Percentiles rank a stretch among this genome's conserved stretches.
These are phyloP conservation scores for Echria macrotheca DNA, from an alignment of 495 filamentous ascomycete genomes.

Conservation along the genomic window DNA sequence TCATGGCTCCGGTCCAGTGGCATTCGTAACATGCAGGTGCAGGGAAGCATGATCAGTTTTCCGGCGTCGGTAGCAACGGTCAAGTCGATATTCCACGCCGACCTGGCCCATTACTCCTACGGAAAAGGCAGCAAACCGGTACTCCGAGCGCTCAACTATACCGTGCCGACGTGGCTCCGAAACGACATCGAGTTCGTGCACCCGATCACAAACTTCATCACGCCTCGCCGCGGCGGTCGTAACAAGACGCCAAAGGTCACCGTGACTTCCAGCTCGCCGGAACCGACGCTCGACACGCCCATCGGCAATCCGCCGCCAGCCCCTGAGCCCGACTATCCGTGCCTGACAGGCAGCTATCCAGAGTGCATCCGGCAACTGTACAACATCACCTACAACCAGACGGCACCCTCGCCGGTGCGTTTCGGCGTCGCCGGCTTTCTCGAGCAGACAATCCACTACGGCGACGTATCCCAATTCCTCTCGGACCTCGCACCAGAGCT, in stretches of 20 bases:
- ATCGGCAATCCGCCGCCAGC: constrained; percentile 1
- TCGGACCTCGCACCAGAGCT: constrained; percentile 45
- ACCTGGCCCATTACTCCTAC: constrained; percentile 32
- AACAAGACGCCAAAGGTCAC: background rate
- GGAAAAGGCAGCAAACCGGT: constrained; percentile 12
- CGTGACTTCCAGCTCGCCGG: background rate
- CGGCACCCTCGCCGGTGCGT: constrained; percentile 22
- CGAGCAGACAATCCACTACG: constrained; percentile 57
- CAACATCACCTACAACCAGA: constrained; percentile 33
- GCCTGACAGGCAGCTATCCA: constrained; percentile 28
- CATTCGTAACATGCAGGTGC: constrained; percentile 20
- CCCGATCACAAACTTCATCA: constrained; percentile 39
- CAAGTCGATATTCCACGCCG: constrained; percentile 35
- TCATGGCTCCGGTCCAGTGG: constrained; percentile 32
- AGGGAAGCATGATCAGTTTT: constrained; percentile 30
- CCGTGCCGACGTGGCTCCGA: constrained; percentile 39
- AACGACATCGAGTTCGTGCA: constrained; percentile 38
- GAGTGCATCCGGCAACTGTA: constrained; percentile 36
- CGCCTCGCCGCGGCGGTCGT: constrained; percentile 18
- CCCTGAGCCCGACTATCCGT: constrained; percentile 23
- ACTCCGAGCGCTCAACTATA: constrained; percentile 40
- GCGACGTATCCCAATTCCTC: constrained; percentile 53
- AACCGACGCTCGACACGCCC: background rate
- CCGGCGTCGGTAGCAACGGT: constrained; percentile 26
- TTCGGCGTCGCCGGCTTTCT: constrained; percentile 68